Base-by-base conservation (phyloP, 164 flowering plant species). In the Buxus sempervirens region DNA sequence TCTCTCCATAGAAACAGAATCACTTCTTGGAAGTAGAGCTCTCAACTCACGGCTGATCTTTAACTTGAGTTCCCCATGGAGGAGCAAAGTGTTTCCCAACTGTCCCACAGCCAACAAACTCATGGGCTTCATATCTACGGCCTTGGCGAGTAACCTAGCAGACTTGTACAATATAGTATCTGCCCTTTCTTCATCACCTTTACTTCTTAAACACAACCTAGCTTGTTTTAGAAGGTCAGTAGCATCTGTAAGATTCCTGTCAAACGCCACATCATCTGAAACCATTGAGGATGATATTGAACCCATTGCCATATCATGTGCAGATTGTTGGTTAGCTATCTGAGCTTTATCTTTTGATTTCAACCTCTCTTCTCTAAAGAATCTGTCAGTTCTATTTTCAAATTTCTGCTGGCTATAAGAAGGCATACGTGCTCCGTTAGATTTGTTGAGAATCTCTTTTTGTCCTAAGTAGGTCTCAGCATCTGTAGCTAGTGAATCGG, bases 91-190 rank as follows among this genome's bases (percentile, higher is more conserved):
- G 79, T 93, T 93, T 24, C 98, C 98, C 76, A 91, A 76, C 71
- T 84, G 96, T 25, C 98, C 98, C 38, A 89, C 87, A n/a, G 97
- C 97, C 72, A 86, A 69, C 72, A 93, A 79, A 79, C 96, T 93
- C 85, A 79, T 78, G 19, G 98, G 98, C 67, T 89, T 89, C 86
- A 91, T 75, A 12, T 80, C 76, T 65, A 79, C 70, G 67, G 98
- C 98, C 77, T 79, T 79, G 14, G 85, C 74, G 48, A 93, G 94
- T 67, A 93, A 70, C 27, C 72, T 70, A 22, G 91, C 83, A 66
- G 93, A 82, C 63, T 83, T 80, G 68, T 78, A 70, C 58, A 93
- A 59, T 54, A 79, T 64, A 27, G 75, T 72, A 69, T 91, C 90
- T 28, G 86, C 92, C 65, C 22, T 70, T 45, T 77, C 84, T 72